A percentile compares a stretch with the other conserved stretches of the same genome.
These are phyloP conservation scores for Stevia rebaudiana DNA, from an alignment of 140 eudicot species.

Conservation along the genomic window DNA sequence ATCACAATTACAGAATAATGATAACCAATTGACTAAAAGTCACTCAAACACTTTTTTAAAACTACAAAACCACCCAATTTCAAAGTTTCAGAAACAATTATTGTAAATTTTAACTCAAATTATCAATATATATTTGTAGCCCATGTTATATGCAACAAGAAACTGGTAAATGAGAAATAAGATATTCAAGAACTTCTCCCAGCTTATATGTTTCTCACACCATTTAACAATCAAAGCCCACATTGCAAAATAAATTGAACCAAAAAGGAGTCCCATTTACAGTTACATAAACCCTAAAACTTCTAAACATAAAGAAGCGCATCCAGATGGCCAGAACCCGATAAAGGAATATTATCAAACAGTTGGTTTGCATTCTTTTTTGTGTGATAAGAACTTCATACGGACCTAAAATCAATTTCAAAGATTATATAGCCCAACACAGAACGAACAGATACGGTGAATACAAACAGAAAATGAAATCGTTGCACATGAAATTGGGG, in stretches of 20 bases:
- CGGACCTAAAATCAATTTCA: not conserved
- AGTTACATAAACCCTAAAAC: not conserved
- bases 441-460: not conserved
- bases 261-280: not conserved
- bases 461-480: not conserved
- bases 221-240: constrained; percentile 1
- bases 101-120: no score
- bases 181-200: not conserved
- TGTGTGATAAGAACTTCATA: not conserved
- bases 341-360: constrained; percentile 2
- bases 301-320: not conserved
- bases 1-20: not conserved
- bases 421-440: not conserved
- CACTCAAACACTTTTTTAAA: not conserved
- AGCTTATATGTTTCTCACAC: not conserved
- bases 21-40: not conserved
- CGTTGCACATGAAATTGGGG: not conserved
- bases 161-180: not conserved
- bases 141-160: not conserved
- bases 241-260: not conserved
- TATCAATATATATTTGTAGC: not conserved
- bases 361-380: constrained; percentile 13
- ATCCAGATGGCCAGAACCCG: not conserved
- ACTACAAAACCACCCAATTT: not conserved
- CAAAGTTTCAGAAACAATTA: no score